Percentiles rank a stretch among this genome's conserved stretches.
Conservation (phyloP, 495 filamentous ascomycete genomes). For the Umbilicaria muhlenbergii region DNA sequence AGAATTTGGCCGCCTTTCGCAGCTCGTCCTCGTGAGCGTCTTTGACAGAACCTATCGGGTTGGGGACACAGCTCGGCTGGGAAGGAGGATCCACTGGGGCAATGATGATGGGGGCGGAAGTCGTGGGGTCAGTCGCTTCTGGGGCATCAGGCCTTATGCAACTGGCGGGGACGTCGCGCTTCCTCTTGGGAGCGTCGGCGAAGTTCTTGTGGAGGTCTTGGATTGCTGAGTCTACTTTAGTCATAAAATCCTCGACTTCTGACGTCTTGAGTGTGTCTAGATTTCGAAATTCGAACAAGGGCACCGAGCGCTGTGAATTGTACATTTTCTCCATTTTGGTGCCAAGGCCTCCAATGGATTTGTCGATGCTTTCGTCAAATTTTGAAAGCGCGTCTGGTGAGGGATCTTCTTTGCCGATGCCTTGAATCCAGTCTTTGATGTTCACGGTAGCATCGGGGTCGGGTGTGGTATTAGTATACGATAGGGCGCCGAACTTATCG, state of each 20-base stretch:
- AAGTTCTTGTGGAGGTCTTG: conserved; percentile 2
- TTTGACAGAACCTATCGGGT: background rate
- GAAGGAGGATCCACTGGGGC: background rate
- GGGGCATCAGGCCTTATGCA: no score
- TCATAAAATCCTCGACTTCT: background rate
- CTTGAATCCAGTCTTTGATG: conserved; percentile 11
- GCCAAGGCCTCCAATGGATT: conserved; percentile 7
- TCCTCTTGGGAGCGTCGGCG: background rate
- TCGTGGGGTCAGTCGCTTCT: no score
- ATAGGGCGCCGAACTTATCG: background rate
- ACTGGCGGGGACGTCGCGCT: background rate
- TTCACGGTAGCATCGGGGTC: no score
- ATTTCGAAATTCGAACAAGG: conserved; percentile 14
- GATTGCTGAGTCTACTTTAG: conserved; percentile 4
- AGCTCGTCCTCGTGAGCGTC: background rate
- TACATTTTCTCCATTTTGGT: conserved; percentile 7
- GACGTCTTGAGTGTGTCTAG: background rate
- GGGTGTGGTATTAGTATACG: no score
- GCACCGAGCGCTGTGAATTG: conserved; percentile 8
- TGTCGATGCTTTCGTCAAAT: conserved; percentile 9
- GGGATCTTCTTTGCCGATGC: conserved; percentile 5
- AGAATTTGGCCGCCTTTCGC: background rate
- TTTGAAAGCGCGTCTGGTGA: conserved; percentile 6
- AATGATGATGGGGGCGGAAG: no score
- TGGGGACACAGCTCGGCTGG: background rate